Base-by-base conservation (phyloP, 305 asterid genomes). In the Fraxinus floribunda region DNA sequence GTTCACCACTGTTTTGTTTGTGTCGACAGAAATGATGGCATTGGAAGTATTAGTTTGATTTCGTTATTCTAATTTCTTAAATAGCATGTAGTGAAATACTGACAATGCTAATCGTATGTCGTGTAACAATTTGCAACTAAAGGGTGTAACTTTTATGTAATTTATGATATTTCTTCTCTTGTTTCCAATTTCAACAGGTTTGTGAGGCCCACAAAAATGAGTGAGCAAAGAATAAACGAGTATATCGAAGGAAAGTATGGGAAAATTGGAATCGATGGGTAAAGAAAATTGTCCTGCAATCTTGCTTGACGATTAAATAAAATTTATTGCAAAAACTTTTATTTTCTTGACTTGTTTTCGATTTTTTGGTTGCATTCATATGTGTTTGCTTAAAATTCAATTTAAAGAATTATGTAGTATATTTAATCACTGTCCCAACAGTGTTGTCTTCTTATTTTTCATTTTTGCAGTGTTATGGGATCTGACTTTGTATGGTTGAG, bases 211-310 rank as follows among this genome's bases (percentile, higher is more conserved):
- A 85, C 95, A n/a, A 88, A 85, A 88, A 94, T 96, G 99, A 85
- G 84, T 3, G 95, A 93, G 86, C 78, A 86, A 79, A 91, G 97
- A 85, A 89, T 88, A 82, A 84, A 90, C 70, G 89, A 93, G 82
- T 96, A 96, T 79, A 93, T 96, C 75, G 93, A 92, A 83, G 97
- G 98, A 49, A 96, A 96, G 83, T 96, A 94, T 83, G 98, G 99
- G 78, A 79, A 87, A 78, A 83, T 94, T 4, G 97, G 99, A 72
- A 94, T 96, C 83, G 98, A 96, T 78, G 89, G 99, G 99, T 95
- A 92, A 20, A 22, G 71, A 22, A 62, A 62, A 22, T 22, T 20
- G 5, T 55, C 30, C 29, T 60, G 75, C 75, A 10, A 68, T 29
- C 75, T 68, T 68, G 20, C 11, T 10, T 64, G 16, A 24, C 4